Conservation (phyloP, 164 flowering plant species). For the Magnolia kwangsiensis region DNA sequence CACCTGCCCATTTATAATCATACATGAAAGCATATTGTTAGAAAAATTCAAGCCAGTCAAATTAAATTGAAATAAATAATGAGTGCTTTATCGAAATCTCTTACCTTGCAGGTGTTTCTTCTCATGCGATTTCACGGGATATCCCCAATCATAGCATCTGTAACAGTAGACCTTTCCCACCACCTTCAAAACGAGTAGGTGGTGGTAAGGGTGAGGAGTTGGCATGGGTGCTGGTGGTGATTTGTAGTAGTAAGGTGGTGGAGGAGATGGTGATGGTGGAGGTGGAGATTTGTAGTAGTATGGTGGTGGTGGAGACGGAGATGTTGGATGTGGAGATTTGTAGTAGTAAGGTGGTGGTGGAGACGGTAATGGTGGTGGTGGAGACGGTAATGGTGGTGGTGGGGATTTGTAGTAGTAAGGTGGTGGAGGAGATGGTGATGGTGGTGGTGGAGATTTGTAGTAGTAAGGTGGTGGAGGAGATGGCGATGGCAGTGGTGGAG, state of each 20-base stretch:
- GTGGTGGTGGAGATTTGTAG: conserved; percentile 42
- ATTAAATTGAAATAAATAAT: not conserved
- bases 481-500: conserved; percentile 27
- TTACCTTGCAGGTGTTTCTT: conserved; percentile 73
- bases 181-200: conserved; percentile 43
- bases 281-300: conserved; percentile 40
- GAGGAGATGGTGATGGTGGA: conserved; percentile 34
- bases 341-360: too few relatives aligned
- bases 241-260: conserved; percentile 36
- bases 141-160: conserved; percentile 62
- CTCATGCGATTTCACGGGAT: conserved; percentile 54
- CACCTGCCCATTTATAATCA: conserved; percentile 38
- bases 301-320: conserved; percentile 30
- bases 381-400: conserved; percentile 11
- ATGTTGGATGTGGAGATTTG: too few relatives aligned
- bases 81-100: not conserved
- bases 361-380: too few relatives aligned
- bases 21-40: not conserved
- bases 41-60: not conserved
- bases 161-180: conserved; percentile 73
- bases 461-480: conserved; percentile 36
- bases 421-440: too few relatives aligned
- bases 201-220: conserved; percentile 19
- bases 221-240: conserved; percentile 33
- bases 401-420: conserved; percentile 15